phyloP scores from a whole-genome alignment of 257 asterid species.

The Solanum medicagineum region DNA sequence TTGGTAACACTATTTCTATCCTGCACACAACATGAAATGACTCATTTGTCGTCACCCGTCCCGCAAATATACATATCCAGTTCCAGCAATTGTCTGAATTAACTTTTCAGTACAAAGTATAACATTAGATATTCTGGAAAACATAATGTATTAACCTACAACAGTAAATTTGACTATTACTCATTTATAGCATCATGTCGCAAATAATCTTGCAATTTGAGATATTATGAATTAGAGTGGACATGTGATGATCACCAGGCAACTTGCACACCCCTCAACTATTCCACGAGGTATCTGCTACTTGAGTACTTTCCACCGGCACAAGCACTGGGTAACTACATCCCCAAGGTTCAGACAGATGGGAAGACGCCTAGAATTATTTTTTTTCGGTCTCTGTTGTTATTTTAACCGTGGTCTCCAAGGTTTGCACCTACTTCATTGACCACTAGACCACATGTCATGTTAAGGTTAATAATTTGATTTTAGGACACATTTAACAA shows the following conservation, averaged over 20 bases:
- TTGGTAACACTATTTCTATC: slow-evolving; percentile 21
- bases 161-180: background rate
- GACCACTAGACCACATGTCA: background rate
- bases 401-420: background rate
- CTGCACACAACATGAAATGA: slow-evolving; percentile 21
- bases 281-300: background rate
- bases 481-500: background rate
- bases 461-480: background rate
- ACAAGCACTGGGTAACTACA: background rate
- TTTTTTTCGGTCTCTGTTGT: background rate
- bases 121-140: background rate
- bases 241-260: background rate
- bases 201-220: background rate
- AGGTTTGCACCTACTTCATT: background rate
- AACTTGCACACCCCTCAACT: background rate
- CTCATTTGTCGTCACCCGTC: background rate
- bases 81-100: background rate
- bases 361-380: background rate
- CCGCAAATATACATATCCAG: background rate
- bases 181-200: background rate
- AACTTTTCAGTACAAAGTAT: background rate
- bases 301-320: background rate
- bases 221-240: background rate
- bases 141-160: background rate
- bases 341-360: background rate